Evolutionary conservation across 371 early-diverging fungal species (phyloP).

Genomic region (Polyrhizophydium stewartii): DNA sequence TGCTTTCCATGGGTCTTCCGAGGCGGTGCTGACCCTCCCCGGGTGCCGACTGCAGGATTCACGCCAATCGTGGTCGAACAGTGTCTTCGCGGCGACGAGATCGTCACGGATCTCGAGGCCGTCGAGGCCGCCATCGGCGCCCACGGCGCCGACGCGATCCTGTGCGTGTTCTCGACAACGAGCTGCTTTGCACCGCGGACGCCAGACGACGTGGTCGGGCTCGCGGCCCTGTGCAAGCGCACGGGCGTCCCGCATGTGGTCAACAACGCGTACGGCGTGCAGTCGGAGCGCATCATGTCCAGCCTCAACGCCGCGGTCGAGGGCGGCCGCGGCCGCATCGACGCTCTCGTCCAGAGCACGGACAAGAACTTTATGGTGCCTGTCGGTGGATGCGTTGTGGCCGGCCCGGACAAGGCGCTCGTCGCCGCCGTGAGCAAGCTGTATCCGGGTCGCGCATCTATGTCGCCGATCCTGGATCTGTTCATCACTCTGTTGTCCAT

Average conservation of each 20-base stretch:
- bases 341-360: constrained; percentile 22
- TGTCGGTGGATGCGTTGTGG: constrained; percentile 27
- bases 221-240: constrained; percentile 8
- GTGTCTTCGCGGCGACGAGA: constrained; percentile 8
- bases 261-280: constrained; percentile 29
- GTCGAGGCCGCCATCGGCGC: constrained; percentile 6
- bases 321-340: constrained; percentile 21
- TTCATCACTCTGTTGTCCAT: constrained; percentile 24
- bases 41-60: not conserved
- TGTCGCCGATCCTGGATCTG: constrained; percentile 22
- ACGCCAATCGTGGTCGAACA: constrained; percentile 11
- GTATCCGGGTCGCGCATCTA: constrained; percentile 29
- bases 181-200: constrained; percentile 29
- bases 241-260: constrained; percentile 22
- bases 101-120: constrained; percentile 12
- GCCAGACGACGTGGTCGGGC: constrained; percentile 2
- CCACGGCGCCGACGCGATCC: constrained; percentile 10
- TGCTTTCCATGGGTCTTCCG: too few relatives aligned
- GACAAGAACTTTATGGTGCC: constrained; percentile 35
- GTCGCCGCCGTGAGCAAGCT: constrained; percentile 9
- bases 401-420: constrained; percentile 14
- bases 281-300: constrained; percentile 6
- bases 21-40: not conserved
- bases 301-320: constrained; percentile 10
- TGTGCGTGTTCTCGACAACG: constrained; percentile 23